These are phyloP conservation scores for Larix sibirica DNA, from an alignment of 83 land plant species.

Conservation along the genomic window DNA sequence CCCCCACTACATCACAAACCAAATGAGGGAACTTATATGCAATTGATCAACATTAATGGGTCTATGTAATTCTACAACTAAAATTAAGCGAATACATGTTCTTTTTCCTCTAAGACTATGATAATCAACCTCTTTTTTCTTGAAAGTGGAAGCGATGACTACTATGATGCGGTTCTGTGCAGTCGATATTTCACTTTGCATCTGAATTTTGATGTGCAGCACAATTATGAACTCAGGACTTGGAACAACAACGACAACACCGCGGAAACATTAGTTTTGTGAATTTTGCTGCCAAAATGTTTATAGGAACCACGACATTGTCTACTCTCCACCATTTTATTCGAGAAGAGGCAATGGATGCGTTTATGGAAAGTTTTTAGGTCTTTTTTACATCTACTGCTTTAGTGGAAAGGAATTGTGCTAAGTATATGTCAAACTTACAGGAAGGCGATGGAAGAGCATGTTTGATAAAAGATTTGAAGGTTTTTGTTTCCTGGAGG, in stretches of 20 bases:
- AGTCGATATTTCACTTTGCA: not conserved
- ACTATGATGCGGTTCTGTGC: not conserved
- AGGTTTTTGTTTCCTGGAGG: constrained; percentile 5
- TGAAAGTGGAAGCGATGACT: too few species aligned
- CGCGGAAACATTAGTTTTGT: not conserved
- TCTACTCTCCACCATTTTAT: not conserved
- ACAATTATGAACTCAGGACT: not conserved
- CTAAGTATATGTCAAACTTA: not conserved
- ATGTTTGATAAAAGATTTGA: not conserved
- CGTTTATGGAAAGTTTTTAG: not conserved
- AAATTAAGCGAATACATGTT: too few species aligned
- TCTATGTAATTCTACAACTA: too few species aligned
- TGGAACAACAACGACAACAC: not conserved
- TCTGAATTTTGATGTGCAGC: not conserved
- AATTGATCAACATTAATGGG: too few species aligned
- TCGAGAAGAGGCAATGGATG: not conserved
- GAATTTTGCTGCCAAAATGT: not conserved
- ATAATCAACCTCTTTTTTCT: too few species aligned
- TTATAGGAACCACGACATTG: not conserved
- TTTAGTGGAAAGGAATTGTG: not conserved
- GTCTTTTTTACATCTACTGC: too few species aligned
- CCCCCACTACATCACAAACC: too few species aligned
- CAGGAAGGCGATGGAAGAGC: not conserved
- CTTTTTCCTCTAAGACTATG: too few species aligned
- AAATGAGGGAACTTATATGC: too few species aligned